phyloP scores from a whole-genome alignment of 805 yeast genomes.

The Candida corydali region DNA sequence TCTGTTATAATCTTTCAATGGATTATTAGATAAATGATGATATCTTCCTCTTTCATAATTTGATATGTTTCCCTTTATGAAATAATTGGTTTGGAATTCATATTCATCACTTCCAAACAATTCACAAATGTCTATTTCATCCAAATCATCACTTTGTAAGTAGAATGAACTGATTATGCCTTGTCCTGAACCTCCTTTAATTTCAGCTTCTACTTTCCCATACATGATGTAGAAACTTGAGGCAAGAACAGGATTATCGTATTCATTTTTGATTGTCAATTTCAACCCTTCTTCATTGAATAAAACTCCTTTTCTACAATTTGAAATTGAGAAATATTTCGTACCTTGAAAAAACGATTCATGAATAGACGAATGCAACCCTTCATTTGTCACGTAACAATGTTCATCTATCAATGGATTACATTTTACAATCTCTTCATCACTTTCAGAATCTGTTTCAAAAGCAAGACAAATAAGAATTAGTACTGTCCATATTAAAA shows the following conservation, averaged over 20 bases:
- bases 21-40: slow-evolving; percentile 21
- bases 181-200: slow-evolving; percentile 26
- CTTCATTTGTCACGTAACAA: slow-evolving; percentile 25
- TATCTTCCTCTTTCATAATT: slow-evolving; percentile 33
- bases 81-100: slow-evolving; percentile 34
- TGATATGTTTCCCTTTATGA: slow-evolving; percentile 35
- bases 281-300: slow-evolving; percentile 10
- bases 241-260: slow-evolving; percentile 29
- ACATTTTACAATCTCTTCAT: slow-evolving; percentile 15
- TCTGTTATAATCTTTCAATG: slow-evolving; percentile 20
- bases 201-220: slow-evolving; percentile 35
- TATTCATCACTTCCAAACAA: slow-evolving; percentile 31
- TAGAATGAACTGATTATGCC: slow-evolving; percentile 39
- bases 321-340: slow-evolving; percentile 8
- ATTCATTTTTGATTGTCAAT: slow-evolving; percentile 16
- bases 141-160: slow-evolving; percentile 40
- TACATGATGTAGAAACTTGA: slow-evolving; percentile 29
- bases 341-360: slow-evolving; percentile 15
- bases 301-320: slow-evolving; percentile 7
- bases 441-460: background rate
- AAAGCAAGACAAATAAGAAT: background rate
- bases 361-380: slow-evolving; percentile 16
- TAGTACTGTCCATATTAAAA: background rate
- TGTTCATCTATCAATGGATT: slow-evolving; percentile 21
- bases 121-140: slow-evolving; percentile 40